Base-by-base conservation (phyloP, 2,329 filamentous ascomycete species). In the Myriangium duriaei region DNA sequence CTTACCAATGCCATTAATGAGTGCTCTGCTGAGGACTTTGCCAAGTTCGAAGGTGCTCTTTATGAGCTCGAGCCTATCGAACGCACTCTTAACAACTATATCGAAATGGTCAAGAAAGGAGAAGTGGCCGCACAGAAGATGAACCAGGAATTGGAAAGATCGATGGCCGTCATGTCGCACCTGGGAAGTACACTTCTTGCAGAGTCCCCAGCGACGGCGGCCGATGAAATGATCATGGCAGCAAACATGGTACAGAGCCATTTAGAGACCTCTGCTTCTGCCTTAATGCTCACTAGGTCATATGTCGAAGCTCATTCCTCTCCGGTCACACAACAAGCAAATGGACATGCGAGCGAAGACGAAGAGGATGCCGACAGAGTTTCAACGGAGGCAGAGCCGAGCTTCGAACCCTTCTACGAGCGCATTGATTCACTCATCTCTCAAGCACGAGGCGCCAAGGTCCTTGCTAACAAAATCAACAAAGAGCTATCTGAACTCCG, bases 41-140 rank as follows among this genome's bases (percentile, higher is more conserved):
- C 72, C 32, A 76, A 68, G 46, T 91, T 85, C 48, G 80, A 85
- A 50, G 78, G 79, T 30, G 82, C 86, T 2, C 61, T 91, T 41
- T 83, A 85, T 49, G 91, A 96, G 57, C 67, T 96, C 35, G 84
- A 94, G 54, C 85, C 87, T 1, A 84, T 96, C 9, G 91, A 98
- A 61, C 74, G 86, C 41, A 82, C 83, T 0, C 62, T 96, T 34
- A 94, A 94, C 52, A 73, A 72, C 39, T 94, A 86, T 75, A 82
- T 96, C 40, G 87, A 95, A 46, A 76, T 76, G 4, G 57, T 95
- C 39, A 79, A 85, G 46, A 77, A 76, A 37, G 86, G 93, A 48
- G 86, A 94, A 40, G 64, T 96, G 34, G 86, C 86, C 58, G 81
- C 88, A 60, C 76, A 80, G 56, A 79, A 84, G 50, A 86, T 86